Evolutionary conservation across 73 alveolate genomes (phyloP).

Genomic region (Paramecium tetraurelia): DNA sequence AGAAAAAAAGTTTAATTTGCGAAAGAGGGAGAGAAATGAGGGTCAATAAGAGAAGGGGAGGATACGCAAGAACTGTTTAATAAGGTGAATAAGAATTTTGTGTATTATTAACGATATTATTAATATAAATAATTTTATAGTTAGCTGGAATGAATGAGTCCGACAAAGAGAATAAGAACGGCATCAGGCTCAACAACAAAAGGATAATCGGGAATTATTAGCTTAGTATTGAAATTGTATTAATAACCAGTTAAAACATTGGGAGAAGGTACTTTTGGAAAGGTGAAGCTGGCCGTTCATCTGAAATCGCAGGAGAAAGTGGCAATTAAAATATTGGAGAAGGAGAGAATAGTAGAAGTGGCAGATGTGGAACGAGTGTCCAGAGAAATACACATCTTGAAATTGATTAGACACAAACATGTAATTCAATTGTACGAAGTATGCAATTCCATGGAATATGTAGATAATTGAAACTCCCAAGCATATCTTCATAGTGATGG

Average conservation of each 20-base stretch:
- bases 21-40: background rate
- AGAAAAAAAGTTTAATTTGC: background rate
- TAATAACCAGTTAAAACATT: conserved; percentile 27
- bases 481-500: conserved; percentile 59
- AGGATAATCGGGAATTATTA: conserved; percentile 36
- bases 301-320: conserved; percentile 73
- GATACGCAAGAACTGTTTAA: background rate
- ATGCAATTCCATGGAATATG: background rate
- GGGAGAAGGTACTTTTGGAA: conserved; percentile 63
- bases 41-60: background rate
- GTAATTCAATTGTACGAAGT: conserved; percentile 78
- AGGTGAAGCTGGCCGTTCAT: conserved; percentile 56
- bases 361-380: conserved; percentile 80
- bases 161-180: conserved; percentile 43
- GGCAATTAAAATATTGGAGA: conserved; percentile 85
- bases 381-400: conserved; percentile 80
- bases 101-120: background rate
- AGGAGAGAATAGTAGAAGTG: conserved; percentile 75
- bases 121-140: background rate
- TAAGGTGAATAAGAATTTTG: background rate
- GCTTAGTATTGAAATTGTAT: background rate
- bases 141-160: conserved; percentile 27
- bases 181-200: background rate
- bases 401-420: conserved; percentile 74
- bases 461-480: conserved; percentile 65